phyloP scores from a whole-genome alignment of 2,329 filamentous ascomycete genomes.

The Exophiala aquamarina region DNA sequence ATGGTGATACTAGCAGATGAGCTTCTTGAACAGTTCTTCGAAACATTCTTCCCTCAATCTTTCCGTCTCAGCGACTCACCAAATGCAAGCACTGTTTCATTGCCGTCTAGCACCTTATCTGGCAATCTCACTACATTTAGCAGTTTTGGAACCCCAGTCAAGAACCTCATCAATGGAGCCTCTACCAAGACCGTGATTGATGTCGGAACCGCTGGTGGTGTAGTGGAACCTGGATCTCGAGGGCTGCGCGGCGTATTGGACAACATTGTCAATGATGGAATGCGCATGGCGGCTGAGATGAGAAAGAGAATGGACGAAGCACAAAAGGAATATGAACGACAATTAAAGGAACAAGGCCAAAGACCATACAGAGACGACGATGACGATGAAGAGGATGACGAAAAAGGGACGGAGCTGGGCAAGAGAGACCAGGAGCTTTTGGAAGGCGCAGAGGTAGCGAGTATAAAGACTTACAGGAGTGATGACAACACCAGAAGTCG shows the following conservation, averaged over 20 bases:
- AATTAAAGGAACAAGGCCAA: conserved; percentile 65
- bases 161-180: conserved; percentile 39
- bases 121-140: conserved; percentile 84
- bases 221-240: conserved; percentile 66
- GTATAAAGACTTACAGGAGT: conserved; percentile 33
- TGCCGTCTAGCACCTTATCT: conserved; percentile 44
- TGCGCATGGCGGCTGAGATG: conserved; percentile 92
- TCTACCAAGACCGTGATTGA: conserved; percentile 32
- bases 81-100: conserved; percentile 42
- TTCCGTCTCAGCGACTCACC: conserved; percentile 78
- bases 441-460: conserved; percentile 71
- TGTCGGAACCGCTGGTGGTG: conserved; percentile 52
- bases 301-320: conserved; percentile 92
- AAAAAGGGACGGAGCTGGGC: conserved; percentile 36
- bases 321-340: conserved; percentile 84
- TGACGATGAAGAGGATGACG: conserved; percentile 49
- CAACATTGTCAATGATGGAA: conserved; percentile 96
- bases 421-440: conserved; percentile 65
- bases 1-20: conserved; percentile 98
- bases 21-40: conserved; percentile 93
- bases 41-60: conserved; percentile 88
- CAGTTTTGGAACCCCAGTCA: conserved; percentile 59
- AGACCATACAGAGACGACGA: conserved; percentile 47
- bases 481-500: conserved; percentile 14
- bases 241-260: conserved; percentile 90